Evolutionary conservation across 805 yeast genomes (phyloP).

Genomic region (Lachancea mirantina): DNA sequence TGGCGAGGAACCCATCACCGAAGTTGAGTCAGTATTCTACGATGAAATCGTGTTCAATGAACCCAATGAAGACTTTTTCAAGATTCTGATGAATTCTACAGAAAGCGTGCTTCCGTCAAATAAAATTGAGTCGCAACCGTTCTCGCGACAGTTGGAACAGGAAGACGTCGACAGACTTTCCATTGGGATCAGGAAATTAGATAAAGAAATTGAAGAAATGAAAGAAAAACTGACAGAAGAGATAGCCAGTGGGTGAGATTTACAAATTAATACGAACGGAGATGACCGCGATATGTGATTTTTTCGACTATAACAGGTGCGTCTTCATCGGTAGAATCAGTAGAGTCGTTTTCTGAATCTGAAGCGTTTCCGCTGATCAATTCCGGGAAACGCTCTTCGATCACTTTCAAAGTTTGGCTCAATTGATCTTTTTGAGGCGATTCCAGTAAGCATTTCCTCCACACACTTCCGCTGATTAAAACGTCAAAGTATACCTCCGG

Average conservation of each 20-base stretch:
- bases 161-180: conserved; percentile 57
- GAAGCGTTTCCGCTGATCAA: conserved; percentile 3
- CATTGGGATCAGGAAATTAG: conserved; percentile 38
- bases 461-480: conserved; percentile 17
- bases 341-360: too few species aligned
- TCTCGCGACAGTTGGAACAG: conserved; percentile 48
- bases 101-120: conserved; percentile 42
- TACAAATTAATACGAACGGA: too few species aligned
- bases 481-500: conserved; percentile 22
- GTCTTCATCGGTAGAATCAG: too few species aligned
- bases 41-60: conserved; percentile 94
- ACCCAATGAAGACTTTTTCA: conserved; percentile 87
- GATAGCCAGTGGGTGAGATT: too few species aligned
- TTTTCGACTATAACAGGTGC: too few species aligned
- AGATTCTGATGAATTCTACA: conserved; percentile 62
- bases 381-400: conserved; percentile 4
- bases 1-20: conserved; percentile 26
- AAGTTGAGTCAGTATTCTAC: conserved; percentile 56
- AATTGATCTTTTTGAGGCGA: conserved; percentile 13
- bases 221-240: conserved; percentile 30
- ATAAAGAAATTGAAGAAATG: conserved; percentile 38
- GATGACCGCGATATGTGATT: too few species aligned
- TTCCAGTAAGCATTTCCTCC: conserved; percentile 13
- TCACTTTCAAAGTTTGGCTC: conserved; percentile 2
- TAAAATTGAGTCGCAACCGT: conserved; percentile 34